A percentile compares a stretch with the other conserved stretches of the same genome.
Conservation (phyloP, 441 rosid species). For the Kokia cookei region DNA sequence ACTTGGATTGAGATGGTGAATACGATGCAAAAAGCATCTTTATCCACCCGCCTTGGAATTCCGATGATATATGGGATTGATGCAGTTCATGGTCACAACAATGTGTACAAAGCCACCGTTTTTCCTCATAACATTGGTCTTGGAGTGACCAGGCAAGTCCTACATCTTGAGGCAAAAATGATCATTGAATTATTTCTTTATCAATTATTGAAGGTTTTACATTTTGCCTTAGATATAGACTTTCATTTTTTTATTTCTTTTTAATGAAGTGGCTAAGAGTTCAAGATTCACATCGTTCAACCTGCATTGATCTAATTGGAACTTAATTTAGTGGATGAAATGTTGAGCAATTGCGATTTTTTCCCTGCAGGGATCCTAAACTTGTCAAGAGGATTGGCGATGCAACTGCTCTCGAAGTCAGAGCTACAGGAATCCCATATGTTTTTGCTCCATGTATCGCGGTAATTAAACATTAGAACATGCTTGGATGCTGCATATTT, state of each 20-base stretch:
- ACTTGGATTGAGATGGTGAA: slow-evolving; percentile 35
- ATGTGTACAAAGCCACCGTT: slow-evolving; percentile 42
- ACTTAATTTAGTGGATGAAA: neutral
- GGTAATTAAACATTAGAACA: slow-evolving; percentile 15
- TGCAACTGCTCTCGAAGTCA: slow-evolving; percentile 57
- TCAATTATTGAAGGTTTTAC: too few species aligned
- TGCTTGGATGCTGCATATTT: neutral
- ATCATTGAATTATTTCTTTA: neutral
- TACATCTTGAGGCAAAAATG: neutral
- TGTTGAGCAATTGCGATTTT: neutral
- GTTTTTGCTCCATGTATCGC: slow-evolving; percentile 66
- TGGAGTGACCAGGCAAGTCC: slow-evolving; percentile 44
- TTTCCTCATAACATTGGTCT: slow-evolving; percentile 69
- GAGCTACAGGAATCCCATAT: slow-evolving; percentile 42
- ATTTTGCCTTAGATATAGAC: neutral
- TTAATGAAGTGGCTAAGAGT: too few species aligned
- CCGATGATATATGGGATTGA: slow-evolving; percentile 52
- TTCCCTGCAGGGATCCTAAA: slow-evolving; percentile 39
- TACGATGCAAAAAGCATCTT: slow-evolving; percentile 33
- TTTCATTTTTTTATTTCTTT: neutral
- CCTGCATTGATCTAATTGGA: neutral
- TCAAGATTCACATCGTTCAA: neutral
- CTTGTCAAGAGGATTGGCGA: slow-evolving; percentile 54
- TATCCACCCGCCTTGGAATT: slow-evolving; percentile 52
- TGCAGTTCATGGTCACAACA: slow-evolving; percentile 53